phyloP scores from a whole-genome alignment of 2,329 filamentous ascomycete genomes.

The Clathrospora elynae region DNA sequence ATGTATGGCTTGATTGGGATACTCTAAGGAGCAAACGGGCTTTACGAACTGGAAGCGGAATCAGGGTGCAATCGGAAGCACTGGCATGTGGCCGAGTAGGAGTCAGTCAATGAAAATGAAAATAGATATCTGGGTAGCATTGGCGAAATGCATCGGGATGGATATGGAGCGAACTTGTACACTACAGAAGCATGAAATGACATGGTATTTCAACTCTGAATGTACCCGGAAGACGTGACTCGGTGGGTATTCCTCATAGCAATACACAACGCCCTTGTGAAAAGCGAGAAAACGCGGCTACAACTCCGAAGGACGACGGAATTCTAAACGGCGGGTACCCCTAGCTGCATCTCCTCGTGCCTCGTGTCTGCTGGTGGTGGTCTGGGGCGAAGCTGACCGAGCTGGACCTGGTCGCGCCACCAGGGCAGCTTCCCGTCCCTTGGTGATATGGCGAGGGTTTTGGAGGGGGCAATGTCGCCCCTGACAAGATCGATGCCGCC shows the following conservation, averaged over 20 bases:
- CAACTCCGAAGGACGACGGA: too few species aligned
- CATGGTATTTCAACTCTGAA: conserved; percentile 28
- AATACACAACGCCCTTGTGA: too few species aligned
- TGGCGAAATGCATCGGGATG: background rate
- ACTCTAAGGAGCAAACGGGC: too few species aligned
- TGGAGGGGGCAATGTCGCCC: conserved; percentile 44
- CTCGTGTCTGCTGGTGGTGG: conserved; percentile 14
- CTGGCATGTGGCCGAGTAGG: too few species aligned
- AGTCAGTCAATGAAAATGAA: background rate
- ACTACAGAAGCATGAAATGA: conserved; percentile 12
- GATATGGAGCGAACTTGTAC: conserved; percentile 9
- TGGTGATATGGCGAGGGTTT: conserved; percentile 33
- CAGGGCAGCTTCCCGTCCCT: conserved; percentile 37
- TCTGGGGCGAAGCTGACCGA: conserved; percentile 3
- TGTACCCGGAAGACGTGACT: too few species aligned
- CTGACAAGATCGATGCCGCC: conserved; percentile 44
- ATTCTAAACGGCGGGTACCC: conserved; percentile 12
- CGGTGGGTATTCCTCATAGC: background rate
- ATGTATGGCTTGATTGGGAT: too few species aligned
- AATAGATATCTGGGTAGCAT: too few species aligned
- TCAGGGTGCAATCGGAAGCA: too few species aligned
- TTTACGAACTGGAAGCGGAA: too few species aligned
- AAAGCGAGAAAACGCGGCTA: too few species aligned
- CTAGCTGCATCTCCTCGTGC: conserved; percentile 8
- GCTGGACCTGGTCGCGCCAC: conserved; percentile 41